Evolutionary conservation across 1,139 yeast genomes (phyloP).

Genomic region (Arxiozyma heterogenica): DNA sequence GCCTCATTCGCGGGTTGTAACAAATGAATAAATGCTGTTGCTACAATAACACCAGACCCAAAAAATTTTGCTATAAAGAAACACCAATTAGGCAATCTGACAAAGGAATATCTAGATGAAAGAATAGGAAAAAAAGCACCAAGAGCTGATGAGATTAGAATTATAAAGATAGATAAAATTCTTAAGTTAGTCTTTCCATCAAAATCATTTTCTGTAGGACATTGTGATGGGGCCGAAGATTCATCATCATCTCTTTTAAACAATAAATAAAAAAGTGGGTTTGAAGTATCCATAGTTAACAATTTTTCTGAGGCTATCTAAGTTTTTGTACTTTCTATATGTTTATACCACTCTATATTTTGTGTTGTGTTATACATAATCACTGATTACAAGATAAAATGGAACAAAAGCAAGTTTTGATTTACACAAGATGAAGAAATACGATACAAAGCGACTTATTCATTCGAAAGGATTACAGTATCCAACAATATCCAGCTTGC

Average conservation of each 20-base stretch:
- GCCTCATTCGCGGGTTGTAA: constrained; percentile 67
- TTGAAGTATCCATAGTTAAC: neutral
- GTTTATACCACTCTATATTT: neutral
- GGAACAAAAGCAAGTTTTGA: too few species aligned
- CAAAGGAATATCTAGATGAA: constrained; percentile 44
- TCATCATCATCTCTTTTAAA: constrained; percentile 5
- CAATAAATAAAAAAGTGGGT: constrained; percentile 2
- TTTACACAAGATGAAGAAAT: neutral
- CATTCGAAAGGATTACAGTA: neutral
- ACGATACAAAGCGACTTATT: too few species aligned
- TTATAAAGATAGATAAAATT: constrained; percentile 53
- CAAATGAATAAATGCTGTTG: constrained; percentile 81
- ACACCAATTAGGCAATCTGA: constrained; percentile 49
- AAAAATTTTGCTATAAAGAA: constrained; percentile 68
- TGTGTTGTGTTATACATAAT: neutral
- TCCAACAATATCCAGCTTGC: neutral
- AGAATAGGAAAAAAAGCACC: constrained; percentile 56
- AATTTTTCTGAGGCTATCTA: neutral
- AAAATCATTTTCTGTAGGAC: constrained; percentile 25
- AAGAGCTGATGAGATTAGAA: constrained; percentile 45
- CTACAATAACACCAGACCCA: constrained; percentile 87
- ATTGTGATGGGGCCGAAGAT: neutral
- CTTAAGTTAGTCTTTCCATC: constrained; percentile 43
- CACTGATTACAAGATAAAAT: neutral
- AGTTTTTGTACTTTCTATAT: neutral